phyloP scores from a whole-genome alignment of 2,329 filamentous ascomycete genomes.

The Stenocarpella maydis region DNA sequence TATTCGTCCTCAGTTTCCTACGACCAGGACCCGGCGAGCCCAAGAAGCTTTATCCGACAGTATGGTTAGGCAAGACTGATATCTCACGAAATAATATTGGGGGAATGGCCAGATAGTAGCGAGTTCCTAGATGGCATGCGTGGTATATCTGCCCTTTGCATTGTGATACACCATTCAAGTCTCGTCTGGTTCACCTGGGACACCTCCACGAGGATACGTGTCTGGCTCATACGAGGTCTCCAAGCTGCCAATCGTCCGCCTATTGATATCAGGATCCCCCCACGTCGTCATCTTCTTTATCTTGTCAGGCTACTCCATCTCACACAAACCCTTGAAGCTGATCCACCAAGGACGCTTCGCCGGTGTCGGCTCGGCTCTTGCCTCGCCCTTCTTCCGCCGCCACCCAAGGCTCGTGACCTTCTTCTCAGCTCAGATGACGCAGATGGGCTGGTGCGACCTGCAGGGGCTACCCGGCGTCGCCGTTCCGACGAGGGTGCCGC shows the following conservation, averaged over 20 bases:
- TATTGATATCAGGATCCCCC: slow-evolving; percentile 42
- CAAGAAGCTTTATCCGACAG: slow-evolving; percentile 32
- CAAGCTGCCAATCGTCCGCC: slow-evolving; percentile 44
- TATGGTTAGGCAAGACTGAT: slow-evolving; percentile 33
- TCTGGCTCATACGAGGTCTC: slow-evolving; percentile 30
- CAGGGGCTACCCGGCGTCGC: slow-evolving; percentile 38
- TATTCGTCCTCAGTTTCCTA: slow-evolving; percentile 31
- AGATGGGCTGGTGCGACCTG: slow-evolving; percentile 36
- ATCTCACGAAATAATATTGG: neutral
- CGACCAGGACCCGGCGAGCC: neutral
- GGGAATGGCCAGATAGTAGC: neutral
- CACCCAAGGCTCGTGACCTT: slow-evolving; percentile 41
- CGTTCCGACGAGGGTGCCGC: slow-evolving; percentile 34
- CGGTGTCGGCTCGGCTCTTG: slow-evolving; percentile 39
- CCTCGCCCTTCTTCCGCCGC: slow-evolving; percentile 42
- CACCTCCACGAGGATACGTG: slow-evolving; percentile 29
- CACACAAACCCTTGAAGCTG: slow-evolving; percentile 46
- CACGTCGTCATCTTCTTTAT: slow-evolving; percentile 49
- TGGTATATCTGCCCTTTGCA: slow-evolving; percentile 38
- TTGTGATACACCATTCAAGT: slow-evolving; percentile 37
- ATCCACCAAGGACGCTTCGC: slow-evolving; percentile 37
- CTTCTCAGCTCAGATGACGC: slow-evolving; percentile 27
- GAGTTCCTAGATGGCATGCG: slow-evolving; percentile 37
- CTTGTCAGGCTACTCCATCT: slow-evolving; percentile 51
- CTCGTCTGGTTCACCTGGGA: slow-evolving; percentile 33